Percentiles rank a stretch among this genome's conserved stretches.
Evolutionary conservation across 1,139 yeast species (phyloP).

Genomic region (Kazachstania sp.): DNA sequence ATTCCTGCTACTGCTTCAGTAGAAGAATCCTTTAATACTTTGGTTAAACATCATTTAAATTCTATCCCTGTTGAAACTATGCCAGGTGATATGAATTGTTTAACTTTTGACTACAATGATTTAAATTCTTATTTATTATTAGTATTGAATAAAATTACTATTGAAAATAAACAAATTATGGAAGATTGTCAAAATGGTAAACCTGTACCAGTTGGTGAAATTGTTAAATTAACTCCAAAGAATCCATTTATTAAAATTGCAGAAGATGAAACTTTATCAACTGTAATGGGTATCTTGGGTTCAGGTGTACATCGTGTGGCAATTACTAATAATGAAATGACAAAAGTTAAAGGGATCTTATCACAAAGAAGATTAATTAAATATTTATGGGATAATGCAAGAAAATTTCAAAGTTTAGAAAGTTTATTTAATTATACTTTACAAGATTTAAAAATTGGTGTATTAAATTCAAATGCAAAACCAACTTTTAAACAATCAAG

Average conservation of each 20-base stretch:
- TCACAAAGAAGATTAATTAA: slow-evolving; percentile 81
- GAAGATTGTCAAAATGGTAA: slow-evolving; percentile 31
- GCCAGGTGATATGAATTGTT: slow-evolving; percentile 51
- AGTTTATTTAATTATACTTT: slow-evolving; percentile 54
- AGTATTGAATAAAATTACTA: slow-evolving; percentile 56
- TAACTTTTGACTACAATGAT: slow-evolving; percentile 87
- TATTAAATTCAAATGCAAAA: slow-evolving; percentile 23
- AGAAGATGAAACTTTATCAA: slow-evolving; percentile 57
- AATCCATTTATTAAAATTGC: slow-evolving; percentile 76
- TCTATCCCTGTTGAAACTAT: slow-evolving; percentile 67
- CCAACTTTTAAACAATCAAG: slow-evolving; percentile 30
- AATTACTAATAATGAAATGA: slow-evolving; percentile 47
- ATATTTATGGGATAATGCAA: slow-evolving; percentile 85
- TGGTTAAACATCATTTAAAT: slow-evolving; percentile 64
- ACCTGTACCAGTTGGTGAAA: slow-evolving; percentile 30
- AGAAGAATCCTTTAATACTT: slow-evolving; percentile 77
- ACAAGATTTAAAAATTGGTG: slow-evolving; percentile 29
- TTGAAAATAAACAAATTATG: slow-evolving; percentile 31
- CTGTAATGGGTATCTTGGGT: slow-evolving; percentile 80
- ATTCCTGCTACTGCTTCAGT: slow-evolving; percentile 60
- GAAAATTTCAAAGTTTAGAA: slow-evolving; percentile 75
- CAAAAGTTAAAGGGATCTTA: slow-evolving; percentile 61
- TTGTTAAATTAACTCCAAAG: slow-evolving; percentile 58
- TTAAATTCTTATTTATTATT: slow-evolving; percentile 73
- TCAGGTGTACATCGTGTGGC: slow-evolving; percentile 93